Conservation (phyloP, 345 rosid genomes). For the Theobroma cacao region DNA sequence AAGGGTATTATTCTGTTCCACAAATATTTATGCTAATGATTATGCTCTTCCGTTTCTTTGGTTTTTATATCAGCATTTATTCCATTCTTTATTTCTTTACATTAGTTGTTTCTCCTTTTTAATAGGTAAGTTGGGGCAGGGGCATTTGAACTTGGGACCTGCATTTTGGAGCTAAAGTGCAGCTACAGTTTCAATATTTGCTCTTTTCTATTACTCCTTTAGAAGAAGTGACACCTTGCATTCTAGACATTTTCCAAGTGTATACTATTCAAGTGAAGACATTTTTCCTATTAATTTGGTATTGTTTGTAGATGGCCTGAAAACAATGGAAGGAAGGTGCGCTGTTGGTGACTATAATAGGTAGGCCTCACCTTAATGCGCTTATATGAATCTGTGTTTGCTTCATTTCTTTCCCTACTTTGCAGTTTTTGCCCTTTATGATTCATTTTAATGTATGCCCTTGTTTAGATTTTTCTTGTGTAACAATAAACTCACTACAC, state of each 20-base stretch:
- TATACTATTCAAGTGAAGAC: background rate
- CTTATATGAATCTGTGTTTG: background rate
- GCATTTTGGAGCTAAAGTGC: background rate
- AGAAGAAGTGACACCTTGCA: background rate
- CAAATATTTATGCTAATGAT: background rate
- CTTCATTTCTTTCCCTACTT: no score
- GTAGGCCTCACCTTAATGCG: constrained; percentile 22
- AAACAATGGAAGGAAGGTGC: constrained; percentile 85
- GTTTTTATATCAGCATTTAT: background rate
- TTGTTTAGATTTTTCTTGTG: background rate
- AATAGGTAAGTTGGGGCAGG: background rate
- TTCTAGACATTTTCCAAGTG: background rate
- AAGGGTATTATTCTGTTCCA: constrained; percentile 35
- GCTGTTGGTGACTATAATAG: constrained; percentile 61
- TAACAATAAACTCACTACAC: background rate
- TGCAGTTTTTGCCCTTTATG: no score
- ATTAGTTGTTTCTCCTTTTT: background rate
- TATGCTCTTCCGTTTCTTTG: background rate
- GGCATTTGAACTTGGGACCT: background rate
- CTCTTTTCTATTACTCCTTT: background rate
- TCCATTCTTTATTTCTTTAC: background rate
- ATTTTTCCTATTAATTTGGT: background rate
- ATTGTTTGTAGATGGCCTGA: constrained; percentile 54
- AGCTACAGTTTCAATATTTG: background rate
- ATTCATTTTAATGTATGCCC: no score